Evolutionary conservation across 148 eudicot species (phyloP).

Genomic region (Diospyros kaki): DNA sequence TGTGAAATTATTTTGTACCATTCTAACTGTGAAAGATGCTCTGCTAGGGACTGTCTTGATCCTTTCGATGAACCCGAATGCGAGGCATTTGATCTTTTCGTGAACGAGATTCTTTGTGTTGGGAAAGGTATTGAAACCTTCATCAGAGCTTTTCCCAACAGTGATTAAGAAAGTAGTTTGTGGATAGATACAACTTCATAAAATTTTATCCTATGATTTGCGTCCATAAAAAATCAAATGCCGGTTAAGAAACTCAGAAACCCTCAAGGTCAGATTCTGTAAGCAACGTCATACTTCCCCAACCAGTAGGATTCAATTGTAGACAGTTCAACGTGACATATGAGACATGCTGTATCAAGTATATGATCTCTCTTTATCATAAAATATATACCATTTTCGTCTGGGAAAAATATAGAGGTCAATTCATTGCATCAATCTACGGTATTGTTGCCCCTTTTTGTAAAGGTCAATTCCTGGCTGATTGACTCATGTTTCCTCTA

Average conservation of each 20-base stretch:
- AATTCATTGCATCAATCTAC: too few relatives aligned
- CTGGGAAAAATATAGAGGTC: too few relatives aligned
- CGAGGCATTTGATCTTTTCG: slow-evolving; percentile 84
- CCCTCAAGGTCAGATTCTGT: not conserved
- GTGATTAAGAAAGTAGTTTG: not conserved
- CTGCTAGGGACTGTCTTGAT: slow-evolving; percentile 77
- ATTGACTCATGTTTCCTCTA: too few relatives aligned
- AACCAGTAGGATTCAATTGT: not conserved
- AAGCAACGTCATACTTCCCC: not conserved
- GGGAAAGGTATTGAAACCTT: slow-evolving; percentile 59
- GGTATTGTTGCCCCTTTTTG: not conserved
- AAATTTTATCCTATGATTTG: slow-evolving; percentile 3
- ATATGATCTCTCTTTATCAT: not conserved
- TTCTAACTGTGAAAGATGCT: not conserved
- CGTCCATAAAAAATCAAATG: not conserved
- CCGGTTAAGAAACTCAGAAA: not conserved
- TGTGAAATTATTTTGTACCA: not conserved
- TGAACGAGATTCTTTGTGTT: slow-evolving; percentile 71
- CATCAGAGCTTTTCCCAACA: slow-evolving; percentile 4
- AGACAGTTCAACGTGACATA: not conserved
- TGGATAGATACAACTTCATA: too few relatives aligned
- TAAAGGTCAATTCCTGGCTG: too few relatives aligned
- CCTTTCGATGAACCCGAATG: slow-evolving; percentile 92
- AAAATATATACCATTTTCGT: too few relatives aligned
- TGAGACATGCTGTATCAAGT: too few relatives aligned